These are phyloP conservation scores for Oryza rufipogon DNA, from an alignment of 176 grass and related monocot species.

Conservation along the genomic window DNA sequence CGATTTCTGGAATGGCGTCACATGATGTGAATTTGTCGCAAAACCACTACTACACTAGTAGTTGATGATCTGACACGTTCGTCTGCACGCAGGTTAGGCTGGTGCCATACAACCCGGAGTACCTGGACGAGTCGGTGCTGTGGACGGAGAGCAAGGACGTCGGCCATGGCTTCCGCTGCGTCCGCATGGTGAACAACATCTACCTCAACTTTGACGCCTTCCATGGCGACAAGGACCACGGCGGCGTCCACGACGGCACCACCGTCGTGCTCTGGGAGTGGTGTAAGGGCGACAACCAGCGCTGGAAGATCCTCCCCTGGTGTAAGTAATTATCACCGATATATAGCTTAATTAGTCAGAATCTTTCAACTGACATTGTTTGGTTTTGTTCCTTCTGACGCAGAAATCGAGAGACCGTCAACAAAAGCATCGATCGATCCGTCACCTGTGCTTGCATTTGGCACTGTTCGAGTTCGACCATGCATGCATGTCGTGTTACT, in stretches of 20 bases:
- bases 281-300: conserved; percentile 65
- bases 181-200: conserved; percentile 81
- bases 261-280: conserved; percentile 65
- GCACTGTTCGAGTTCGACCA: too few species aligned
- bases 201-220: conserved; percentile 76
- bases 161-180: conserved; percentile 69
- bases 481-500: too few species aligned
- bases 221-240: conserved; percentile 72
- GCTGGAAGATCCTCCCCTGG: conserved; percentile 68
- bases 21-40: neutral
- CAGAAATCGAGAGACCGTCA: neutral
- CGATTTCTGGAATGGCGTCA: conserved; percentile 22
- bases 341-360: too few species aligned
- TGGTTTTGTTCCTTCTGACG: neutral
- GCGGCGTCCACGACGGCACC: conserved; percentile 73
- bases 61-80: too few species aligned
- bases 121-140: conserved; percentile 64
- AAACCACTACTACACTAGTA: too few species aligned
- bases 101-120: conserved; percentile 52
- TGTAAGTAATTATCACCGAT: conserved; percentile 28
- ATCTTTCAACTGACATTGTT: neutral
- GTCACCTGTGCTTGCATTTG: neutral
- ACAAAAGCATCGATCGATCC: neutral
- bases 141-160: conserved; percentile 82
- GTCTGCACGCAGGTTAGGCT: conserved; percentile 44